These are phyloP conservation scores for Kwoniella europaea DNA, from an alignment of 768 basidiomycete species.

Conservation along the genomic window DNA sequence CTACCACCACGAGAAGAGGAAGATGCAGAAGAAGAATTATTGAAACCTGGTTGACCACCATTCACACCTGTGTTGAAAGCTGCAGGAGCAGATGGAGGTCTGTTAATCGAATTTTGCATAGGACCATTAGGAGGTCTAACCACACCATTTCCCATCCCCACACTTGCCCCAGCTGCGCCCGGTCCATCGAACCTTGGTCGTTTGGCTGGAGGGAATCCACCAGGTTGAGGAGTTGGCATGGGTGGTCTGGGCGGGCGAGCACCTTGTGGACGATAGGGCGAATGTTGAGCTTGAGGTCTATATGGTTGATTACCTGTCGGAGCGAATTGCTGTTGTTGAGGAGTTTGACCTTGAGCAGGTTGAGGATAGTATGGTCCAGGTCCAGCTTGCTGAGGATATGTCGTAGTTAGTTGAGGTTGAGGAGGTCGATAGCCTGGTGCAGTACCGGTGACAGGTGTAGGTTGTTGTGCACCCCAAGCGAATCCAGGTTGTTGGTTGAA, in stretches of 20 bases:
- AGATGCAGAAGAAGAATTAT: slow-evolving; percentile 7
- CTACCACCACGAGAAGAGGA: slow-evolving; percentile 14
- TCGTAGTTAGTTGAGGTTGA: slow-evolving; percentile 62
- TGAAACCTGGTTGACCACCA: slow-evolving; percentile 43
- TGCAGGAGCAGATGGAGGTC: slow-evolving; percentile 17
- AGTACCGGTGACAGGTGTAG: not conserved
- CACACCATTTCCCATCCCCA: slow-evolving; percentile 7
- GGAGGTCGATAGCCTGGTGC: slow-evolving; percentile 43
- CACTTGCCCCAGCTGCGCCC: slow-evolving; percentile 17
- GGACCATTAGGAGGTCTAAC: slow-evolving; percentile 60
- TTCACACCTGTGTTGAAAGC: slow-evolving; percentile 23
- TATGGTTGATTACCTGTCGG: slow-evolving; percentile 26
- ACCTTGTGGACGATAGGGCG: slow-evolving; percentile 30
- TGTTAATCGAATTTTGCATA: slow-evolving; percentile 19
- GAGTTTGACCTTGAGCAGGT: slow-evolving; percentile 34
- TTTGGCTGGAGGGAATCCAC: slow-evolving; percentile 75
- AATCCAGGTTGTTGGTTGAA: slow-evolving; percentile 57
- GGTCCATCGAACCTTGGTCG: slow-evolving; percentile 86
- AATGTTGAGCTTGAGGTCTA: slow-evolving; percentile 23
- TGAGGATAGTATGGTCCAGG: slow-evolving; percentile 35
- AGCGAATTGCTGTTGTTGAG: slow-evolving; percentile 26
- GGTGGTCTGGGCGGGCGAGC: slow-evolving; percentile 59
- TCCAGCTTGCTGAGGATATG: slow-evolving; percentile 44
- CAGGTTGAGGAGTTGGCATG: slow-evolving; percentile 50
- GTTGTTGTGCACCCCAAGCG: slow-evolving; percentile 63